Evolutionary conservation across 768 basidiomycete genomes (phyloP).

Genomic region (Leccinum sublutescens): DNA sequence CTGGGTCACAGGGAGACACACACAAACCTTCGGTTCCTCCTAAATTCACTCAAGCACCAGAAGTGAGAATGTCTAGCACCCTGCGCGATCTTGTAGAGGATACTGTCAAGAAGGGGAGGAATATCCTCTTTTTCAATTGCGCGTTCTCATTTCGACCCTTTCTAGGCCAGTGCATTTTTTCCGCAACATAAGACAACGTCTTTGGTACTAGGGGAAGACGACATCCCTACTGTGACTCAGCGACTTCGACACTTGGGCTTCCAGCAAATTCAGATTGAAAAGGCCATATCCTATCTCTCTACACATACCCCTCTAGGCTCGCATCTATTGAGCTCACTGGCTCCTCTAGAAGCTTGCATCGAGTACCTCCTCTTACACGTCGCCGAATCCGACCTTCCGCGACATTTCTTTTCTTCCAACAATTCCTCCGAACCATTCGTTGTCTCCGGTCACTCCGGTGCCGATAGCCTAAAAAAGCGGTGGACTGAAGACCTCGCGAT

Average conservation of each 20-base stretch:
- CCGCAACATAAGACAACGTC: conserved; percentile 39
- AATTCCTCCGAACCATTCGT: conserved; percentile 72
- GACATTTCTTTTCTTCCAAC: conserved; percentile 59
- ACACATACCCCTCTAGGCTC: conserved; percentile 55
- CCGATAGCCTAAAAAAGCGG: conserved; percentile 61
- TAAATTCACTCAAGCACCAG: conserved; percentile 53
- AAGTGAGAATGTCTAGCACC: conserved; percentile 78
- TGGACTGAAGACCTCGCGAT: conserved; percentile 81
- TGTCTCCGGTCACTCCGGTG: conserved; percentile 60
- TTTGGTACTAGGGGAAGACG: conserved; percentile 42
- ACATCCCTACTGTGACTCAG: conserved; percentile 40
- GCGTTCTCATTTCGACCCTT: not conserved
- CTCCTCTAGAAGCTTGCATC: conserved; percentile 74
- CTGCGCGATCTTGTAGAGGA: conserved; percentile 81
- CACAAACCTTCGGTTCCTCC: conserved; percentile 23
- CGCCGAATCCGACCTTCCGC: conserved; percentile 86
- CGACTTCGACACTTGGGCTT: conserved; percentile 72
- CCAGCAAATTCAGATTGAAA: conserved; percentile 48
- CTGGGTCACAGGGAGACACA: conserved; percentile 13
- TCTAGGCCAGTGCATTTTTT: conserved; percentile 51
- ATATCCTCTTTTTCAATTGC: not conserved
- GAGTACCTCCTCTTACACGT: conserved; percentile 81
- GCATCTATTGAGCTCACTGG: conserved; percentile 55
- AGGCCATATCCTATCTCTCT: conserved; percentile 56
- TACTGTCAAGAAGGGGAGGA: conserved; percentile 68